A percentile compares a stretch with the other conserved stretches of the same genome.
phyloP scores from a whole-genome alignment of 257 asterid species.

The Pogostemon cablin region DNA sequence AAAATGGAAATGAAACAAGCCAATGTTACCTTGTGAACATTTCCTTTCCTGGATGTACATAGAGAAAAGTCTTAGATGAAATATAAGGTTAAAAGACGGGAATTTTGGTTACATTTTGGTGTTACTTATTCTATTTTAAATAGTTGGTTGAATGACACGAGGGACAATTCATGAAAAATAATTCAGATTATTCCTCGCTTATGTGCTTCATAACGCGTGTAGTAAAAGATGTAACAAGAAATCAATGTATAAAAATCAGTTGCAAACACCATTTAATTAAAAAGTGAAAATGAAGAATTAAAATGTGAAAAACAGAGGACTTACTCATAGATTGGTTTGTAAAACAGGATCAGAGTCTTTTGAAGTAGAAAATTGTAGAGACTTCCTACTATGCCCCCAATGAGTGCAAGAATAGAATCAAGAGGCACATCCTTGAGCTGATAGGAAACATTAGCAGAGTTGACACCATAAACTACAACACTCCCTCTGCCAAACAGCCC shows the following conservation, averaged over 20 bases:
- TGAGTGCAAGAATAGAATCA: slow-evolving; percentile 64
- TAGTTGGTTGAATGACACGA: no score
- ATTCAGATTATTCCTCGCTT: no score
- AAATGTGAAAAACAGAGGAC: slow-evolving; percentile 28
- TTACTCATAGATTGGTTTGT: slow-evolving; percentile 58
- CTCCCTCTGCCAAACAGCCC: slow-evolving; percentile 93
- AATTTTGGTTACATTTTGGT: no score
- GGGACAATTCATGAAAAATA: no score
- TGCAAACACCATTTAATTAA: no score
- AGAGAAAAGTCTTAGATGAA: neutral
- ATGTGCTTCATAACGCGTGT: no score
- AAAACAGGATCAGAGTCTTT: slow-evolving; percentile 51
- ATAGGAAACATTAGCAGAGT: slow-evolving; percentile 66
- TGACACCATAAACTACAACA: slow-evolving; percentile 75
- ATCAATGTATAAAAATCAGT: no score
- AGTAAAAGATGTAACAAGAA: no score
- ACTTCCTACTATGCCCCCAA: slow-evolving; percentile 81
- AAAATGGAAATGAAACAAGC: slow-evolving; percentile 65
- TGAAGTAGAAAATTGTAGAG: slow-evolving; percentile 60
- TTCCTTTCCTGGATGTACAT: slow-evolving; percentile 55
- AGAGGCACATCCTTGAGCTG: slow-evolving; percentile 74
- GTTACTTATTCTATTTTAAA: no score
- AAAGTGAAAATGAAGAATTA: no score
- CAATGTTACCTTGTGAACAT: slow-evolving; percentile 49
- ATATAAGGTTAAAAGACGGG: no score